phyloP scores from a whole-genome alignment of 441 rosid species.

The Populus hybrid region DNA sequence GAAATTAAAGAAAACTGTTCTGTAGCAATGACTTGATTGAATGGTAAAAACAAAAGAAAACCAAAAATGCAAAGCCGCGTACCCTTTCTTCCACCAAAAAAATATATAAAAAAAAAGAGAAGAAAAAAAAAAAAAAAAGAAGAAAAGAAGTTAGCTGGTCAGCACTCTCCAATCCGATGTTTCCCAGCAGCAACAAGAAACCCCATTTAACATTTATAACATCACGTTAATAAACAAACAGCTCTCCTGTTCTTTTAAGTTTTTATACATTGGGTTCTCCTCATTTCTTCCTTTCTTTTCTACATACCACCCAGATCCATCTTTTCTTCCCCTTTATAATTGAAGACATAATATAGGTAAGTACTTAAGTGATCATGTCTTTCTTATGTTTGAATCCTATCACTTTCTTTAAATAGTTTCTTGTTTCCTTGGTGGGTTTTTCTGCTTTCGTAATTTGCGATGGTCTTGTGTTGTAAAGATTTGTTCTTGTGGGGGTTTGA shows the following conservation, averaged over 20 bases:
- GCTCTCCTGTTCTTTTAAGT: background rate
- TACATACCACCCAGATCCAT: background rate
- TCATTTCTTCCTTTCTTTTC: background rate
- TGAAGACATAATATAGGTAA: background rate
- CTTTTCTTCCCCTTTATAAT: background rate
- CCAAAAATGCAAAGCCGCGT: background rate
- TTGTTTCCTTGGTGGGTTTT: background rate
- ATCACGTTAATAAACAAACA: background rate
- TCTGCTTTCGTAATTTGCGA: too few species aligned
- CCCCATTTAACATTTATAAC: background rate
- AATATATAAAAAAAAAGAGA: background rate
- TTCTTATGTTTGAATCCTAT: background rate
- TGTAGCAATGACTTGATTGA: background rate
- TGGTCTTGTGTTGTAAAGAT: too few species aligned
- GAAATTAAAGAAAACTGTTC: background rate
- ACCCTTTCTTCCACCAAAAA: background rate
- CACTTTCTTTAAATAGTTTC: background rate
- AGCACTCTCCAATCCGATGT: constrained; percentile 28
- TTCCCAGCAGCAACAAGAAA: constrained; percentile 13
- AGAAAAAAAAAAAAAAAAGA: too few species aligned
- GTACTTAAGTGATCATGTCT: background rate
- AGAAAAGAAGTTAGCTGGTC: constrained; percentile 33
- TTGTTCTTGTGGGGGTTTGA: background rate
- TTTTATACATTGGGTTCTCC: background rate
- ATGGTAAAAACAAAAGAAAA: background rate